Base-by-base conservation (phyloP, 148 eudicot genomes). In the Heliamphora exappendiculata region DNA sequence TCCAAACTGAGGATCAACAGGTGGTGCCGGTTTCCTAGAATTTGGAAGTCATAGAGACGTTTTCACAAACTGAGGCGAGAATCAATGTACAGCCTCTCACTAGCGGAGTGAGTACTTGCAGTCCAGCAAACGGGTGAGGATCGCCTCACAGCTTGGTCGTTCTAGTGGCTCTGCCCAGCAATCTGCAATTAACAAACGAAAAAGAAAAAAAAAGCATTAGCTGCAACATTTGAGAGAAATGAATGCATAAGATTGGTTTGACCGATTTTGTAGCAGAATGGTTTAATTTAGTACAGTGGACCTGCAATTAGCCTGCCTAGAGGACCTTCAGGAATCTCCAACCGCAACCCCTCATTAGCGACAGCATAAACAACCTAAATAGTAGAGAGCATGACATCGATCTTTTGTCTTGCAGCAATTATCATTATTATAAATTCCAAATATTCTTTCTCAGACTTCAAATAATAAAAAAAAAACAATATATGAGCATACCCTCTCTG, bases 161-260 rank as follows among this genome's bases (percentile, higher is more conserved):
- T 84, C 89, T 37, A 82, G 78, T 49, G 97, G 88, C 83, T 91
- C 97, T 8, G 90, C 88, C 93, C 96, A 91, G 75, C 96, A 91
- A 81, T 91, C 93, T 91, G 87, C 59, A 76, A 67, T 7, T 29
- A 66, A 6, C 4, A 37, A 26, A 19, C 22, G 17, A 28, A 22
- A 24, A 39, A 50, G 8, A 36, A 33, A 2, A 22, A n/a, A 54
- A n/a, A 1, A 39, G 22, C n/a, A n/a, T n/a, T n/a, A n/a, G n/a
- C n/a, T n/a, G n/a, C n/a, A n/a, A n/a, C n/a, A n/a, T n/a, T n/a
- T n/a, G n/a, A n/a, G n/a, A n/a, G n/a, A n/a, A n/a, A n/a, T n/a
- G n/a, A n/a, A n/a, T n/a, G n/a, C n/a, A n/a, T n/a, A n/a, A n/a
- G n/a, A n/a, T n/a, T n/a, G n/a, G n/a, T n/a, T n/a, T n/a, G n/a